phyloP scores from a whole-genome alignment of 1,284 basidiomycete genomes.

The Microbotryum scabiosae region DNA sequence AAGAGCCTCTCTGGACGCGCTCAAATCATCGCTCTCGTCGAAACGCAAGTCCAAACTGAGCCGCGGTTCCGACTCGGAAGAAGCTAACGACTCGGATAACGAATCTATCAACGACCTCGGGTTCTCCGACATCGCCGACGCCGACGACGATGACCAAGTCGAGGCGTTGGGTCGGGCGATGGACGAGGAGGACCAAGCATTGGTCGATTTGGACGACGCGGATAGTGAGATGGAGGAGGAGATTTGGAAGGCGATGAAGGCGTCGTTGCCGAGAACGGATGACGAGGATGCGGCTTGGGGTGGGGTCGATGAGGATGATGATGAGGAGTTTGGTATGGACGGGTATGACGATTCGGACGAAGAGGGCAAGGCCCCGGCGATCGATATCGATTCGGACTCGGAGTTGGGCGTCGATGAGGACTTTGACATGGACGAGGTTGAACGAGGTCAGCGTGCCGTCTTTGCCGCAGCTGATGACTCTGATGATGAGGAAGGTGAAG shows the following conservation, averaged over 20 bases:
- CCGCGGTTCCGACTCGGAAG: constrained; percentile 36
- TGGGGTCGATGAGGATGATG: constrained; percentile 44
- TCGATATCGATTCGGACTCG: constrained; percentile 22
- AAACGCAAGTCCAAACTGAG: constrained; percentile 31
- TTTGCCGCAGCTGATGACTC: not conserved
- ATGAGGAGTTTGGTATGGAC: constrained; percentile 63
- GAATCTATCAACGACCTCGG: constrained; percentile 22
- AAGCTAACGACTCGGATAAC: constrained; percentile 33
- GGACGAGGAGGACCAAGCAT: constrained; percentile 1
- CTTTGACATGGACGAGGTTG: constrained; percentile 21
- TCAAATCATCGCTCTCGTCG: constrained; percentile 26
- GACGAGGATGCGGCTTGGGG: constrained; percentile 48
- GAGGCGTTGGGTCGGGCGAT: constrained; percentile 29
- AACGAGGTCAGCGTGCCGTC: constrained; percentile 9
- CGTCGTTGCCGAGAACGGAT: constrained; percentile 41
- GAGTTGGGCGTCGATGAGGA: constrained; percentile 25
- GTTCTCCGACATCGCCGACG: constrained; percentile 30
- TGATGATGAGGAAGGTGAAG: not conserved
- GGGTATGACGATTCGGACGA: constrained; percentile 62
- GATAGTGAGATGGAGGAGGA: constrained; percentile 37
- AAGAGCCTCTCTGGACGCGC: constrained; percentile 25
- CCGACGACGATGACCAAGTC: constrained; percentile 40
- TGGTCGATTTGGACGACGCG: constrained; percentile 12
- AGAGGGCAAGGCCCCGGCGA: constrained; percentile 45
- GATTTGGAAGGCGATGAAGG: constrained; percentile 44